Conservation (phyloP, 495 filamentous ascomycete species). For the Aspergillus bertholletiae region DNA sequence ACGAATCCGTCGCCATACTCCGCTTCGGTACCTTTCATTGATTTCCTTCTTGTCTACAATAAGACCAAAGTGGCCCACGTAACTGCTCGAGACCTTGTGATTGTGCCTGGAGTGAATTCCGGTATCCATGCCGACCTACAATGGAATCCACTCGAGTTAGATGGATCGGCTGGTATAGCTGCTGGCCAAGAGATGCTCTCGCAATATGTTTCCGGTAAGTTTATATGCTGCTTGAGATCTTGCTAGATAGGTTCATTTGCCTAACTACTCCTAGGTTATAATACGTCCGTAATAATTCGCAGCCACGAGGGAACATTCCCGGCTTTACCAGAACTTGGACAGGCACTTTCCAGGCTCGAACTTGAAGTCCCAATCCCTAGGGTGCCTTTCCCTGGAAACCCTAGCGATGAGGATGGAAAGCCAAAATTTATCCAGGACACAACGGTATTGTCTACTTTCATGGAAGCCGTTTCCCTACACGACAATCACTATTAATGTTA, state of each 20-base stretch:
- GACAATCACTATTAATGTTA: slow-evolving; percentile 8
- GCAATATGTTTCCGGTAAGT: slow-evolving; percentile 76
- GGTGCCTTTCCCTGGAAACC: slow-evolving; percentile 50
- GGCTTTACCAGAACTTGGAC: slow-evolving; percentile 64
- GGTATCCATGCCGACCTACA: slow-evolving; percentile 63
- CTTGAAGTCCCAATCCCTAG: slow-evolving; percentile 68
- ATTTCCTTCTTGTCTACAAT: slow-evolving; percentile 72
- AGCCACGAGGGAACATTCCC: slow-evolving; percentile 71
- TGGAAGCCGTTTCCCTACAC: slow-evolving; percentile 16
- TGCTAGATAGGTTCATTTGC: not conserved
- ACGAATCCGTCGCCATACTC: slow-evolving; percentile 89
- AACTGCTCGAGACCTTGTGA: slow-evolving; percentile 52
- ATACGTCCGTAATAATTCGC: slow-evolving; percentile 71
- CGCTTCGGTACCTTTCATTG: slow-evolving; percentile 71
- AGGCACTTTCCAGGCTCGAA: slow-evolving; percentile 63
- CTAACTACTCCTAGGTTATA: slow-evolving; percentile 49
- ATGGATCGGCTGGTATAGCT: slow-evolving; percentile 54
- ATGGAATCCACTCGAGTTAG: slow-evolving; percentile 66
- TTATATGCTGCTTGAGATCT: not conserved
- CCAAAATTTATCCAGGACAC: slow-evolving; percentile 77
- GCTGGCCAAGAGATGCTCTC: slow-evolving; percentile 73
- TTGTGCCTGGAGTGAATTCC: slow-evolving; percentile 68
- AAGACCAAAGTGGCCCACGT: slow-evolving; percentile 71
- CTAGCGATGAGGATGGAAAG: slow-evolving; percentile 39
- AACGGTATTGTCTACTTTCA: slow-evolving; percentile 52